phyloP scores from a whole-genome alignment of 768 basidiomycete genomes.

The Auriscalpium microsporum region DNA sequence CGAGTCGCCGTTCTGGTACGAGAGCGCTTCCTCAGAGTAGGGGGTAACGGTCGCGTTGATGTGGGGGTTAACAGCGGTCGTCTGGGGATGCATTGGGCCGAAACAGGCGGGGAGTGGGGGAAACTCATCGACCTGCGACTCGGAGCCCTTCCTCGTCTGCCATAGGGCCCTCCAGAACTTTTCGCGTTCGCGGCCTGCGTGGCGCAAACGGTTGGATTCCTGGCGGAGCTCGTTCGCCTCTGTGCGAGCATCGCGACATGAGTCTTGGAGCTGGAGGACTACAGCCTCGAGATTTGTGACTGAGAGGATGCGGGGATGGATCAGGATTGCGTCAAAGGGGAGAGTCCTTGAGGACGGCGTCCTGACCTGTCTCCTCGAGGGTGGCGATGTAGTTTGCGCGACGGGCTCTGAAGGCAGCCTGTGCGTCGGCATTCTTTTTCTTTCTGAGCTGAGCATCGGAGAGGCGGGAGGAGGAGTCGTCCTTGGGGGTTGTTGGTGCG shows the following conservation, averaged over 20 bases:
- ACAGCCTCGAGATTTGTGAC: slow-evolving; percentile 83
- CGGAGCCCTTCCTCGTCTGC: slow-evolving; percentile 45
- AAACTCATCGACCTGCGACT: slow-evolving; percentile 13
- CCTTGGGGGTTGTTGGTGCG: slow-evolving; percentile 26
- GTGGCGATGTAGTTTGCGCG: slow-evolving; percentile 84
- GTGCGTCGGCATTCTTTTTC: slow-evolving; percentile 87
- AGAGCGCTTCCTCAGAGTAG: slow-evolving; percentile 37
- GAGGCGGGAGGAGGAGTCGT: slow-evolving; percentile 33
- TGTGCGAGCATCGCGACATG: slow-evolving; percentile 57
- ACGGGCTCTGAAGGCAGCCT: slow-evolving; percentile 75
- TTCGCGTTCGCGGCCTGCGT: slow-evolving; percentile 64
- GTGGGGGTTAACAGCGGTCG: slow-evolving; percentile 19
- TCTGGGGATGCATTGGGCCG: slow-evolving; percentile 17
- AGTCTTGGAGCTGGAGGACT: slow-evolving; percentile 76
- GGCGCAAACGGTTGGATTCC: slow-evolving; percentile 56
- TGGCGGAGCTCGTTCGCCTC: slow-evolving; percentile 56
- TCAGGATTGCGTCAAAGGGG: slow-evolving; percentile 8
- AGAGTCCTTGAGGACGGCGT: slow-evolving; percentile 3
- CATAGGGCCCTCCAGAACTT: slow-evolving; percentile 64
- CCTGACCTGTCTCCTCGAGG: slow-evolving; percentile 65
- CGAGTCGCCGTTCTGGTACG: slow-evolving; percentile 42
- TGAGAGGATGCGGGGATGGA: slow-evolving; percentile 20
- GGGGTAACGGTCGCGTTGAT: slow-evolving; percentile 22
- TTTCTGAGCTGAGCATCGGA: slow-evolving; percentile 68
- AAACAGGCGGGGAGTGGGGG: slow-evolving; percentile 14